Evolutionary conservation across 495 filamentous ascomycete species (phyloP), one percentile per base, ranked within the genome.

Genomic region (Penicillium ochrochloron): DNA sequence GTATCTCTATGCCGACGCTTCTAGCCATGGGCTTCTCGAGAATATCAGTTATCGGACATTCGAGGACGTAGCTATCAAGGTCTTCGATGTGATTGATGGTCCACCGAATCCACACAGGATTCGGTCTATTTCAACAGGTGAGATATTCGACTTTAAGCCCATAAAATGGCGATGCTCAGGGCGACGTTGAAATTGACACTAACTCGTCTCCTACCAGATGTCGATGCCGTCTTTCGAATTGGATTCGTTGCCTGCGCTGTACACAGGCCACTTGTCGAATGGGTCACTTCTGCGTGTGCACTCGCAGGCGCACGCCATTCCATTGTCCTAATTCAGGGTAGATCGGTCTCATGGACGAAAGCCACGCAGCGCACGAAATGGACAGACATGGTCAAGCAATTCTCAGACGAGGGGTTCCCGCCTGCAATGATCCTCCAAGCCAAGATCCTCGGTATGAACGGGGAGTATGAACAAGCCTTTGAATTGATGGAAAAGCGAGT

Each of bases 371-470:
- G 52, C 7, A 68, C 58, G 10, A 19, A 64, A 12, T 63, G 69
- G 60, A 61, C 71, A 9, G 39, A 61, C 0, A 42, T 61, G 12
- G 23, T 78, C 34, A 66, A 76, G 34, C 44, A 52, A 2, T 57
- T 77, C 1, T 75, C 76, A 0, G 25, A 66, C 3, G 48, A 68
- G 10, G 67, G 66, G 9, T 74, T 72, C 37, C 75, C 76, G 0
- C 61, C 66, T 2, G 77, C 78, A 1, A 71, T 82, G 58, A 25
- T 71, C 15, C 21, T 78, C 5, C 72, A 75, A 10, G 77, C 73
- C 8, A 66, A 75, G 12, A 57, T 77, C 9, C 68, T 77, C 1
- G 64, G 64, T 17, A 50, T 57, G 27, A 71, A 67, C 6, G 69
- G 70, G 1, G 33, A 72, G 9, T 65, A 66, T 25, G 31, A 59